Evolutionary conservation across 495 filamentous ascomycete species (phyloP).

Genomic region (Penicillium turbatum): DNA sequence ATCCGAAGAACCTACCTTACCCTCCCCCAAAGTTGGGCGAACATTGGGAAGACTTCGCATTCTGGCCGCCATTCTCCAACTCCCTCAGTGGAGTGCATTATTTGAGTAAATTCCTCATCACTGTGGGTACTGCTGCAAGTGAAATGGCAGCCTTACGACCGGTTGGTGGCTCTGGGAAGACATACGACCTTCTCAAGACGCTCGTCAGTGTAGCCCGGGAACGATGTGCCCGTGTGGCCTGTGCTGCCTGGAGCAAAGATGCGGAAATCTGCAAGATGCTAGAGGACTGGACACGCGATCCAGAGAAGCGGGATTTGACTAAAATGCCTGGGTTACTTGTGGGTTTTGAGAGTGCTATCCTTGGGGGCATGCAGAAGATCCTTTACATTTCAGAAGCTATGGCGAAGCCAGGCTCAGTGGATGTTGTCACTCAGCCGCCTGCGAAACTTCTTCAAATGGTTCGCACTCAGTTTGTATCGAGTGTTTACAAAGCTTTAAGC

Average conservation of each 20-base stretch:
- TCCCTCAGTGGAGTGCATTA: conserved; percentile 85
- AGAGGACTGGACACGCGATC: conserved; percentile 83
- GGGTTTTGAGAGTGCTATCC: conserved; percentile 70
- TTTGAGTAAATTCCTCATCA: conserved; percentile 68
- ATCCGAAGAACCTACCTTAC: conserved; percentile 71
- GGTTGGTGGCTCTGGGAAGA: conserved; percentile 51
- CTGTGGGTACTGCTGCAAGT: conserved; percentile 78
- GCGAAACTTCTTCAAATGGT: conserved; percentile 83
- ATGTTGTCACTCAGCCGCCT: conserved; percentile 78
- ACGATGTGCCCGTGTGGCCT: conserved; percentile 72
- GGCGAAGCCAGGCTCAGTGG: conserved; percentile 58
- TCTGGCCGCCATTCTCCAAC: conserved; percentile 92
- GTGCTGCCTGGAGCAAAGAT: conserved; percentile 82
- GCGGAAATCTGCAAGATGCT: conserved; percentile 82
- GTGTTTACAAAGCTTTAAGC: conserved; percentile 84
- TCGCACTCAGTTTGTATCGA: conserved; percentile 79
- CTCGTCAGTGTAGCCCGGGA: conserved; percentile 79
- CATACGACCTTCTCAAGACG: conserved; percentile 60
- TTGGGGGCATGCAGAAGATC: conserved; percentile 86
- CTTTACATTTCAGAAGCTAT: conserved; percentile 84
- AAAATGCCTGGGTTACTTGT: conserved; percentile 82
- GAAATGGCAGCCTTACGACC: conserved; percentile 76
- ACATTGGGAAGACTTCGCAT: conserved; percentile 89
- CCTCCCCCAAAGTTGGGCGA: conserved; percentile 71
- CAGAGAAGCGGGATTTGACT: conserved; percentile 76